Evolutionary conservation across 2,329 filamentous ascomycete genomes (phyloP).

Genomic region (Apiospora arundinis): DNA sequence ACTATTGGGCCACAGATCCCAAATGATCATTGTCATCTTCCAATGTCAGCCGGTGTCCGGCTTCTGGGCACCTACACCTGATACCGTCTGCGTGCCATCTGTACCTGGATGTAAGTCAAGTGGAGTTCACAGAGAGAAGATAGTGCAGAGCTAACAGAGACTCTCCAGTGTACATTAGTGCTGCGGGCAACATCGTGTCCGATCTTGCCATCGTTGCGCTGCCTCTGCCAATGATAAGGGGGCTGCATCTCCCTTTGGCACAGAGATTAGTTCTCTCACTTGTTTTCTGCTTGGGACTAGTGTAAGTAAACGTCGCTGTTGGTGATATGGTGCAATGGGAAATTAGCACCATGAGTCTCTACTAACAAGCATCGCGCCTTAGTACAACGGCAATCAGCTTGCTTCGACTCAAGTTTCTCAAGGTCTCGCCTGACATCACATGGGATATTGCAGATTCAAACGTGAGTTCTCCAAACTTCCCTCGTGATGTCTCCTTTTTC

Average conservation of each 20-base stretch:
- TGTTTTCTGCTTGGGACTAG: constrained; percentile 48
- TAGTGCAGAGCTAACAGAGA: background rate
- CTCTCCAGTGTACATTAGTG: constrained; percentile 36
- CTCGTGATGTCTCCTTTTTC: background rate
- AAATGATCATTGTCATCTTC: constrained; percentile 44
- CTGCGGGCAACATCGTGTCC: constrained; percentile 45
- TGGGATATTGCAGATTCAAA: constrained; percentile 44
- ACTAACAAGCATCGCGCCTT: background rate
- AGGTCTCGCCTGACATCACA: constrained; percentile 42
- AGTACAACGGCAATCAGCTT: constrained; percentile 47
- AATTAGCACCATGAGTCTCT: background rate
- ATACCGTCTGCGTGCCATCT: constrained; percentile 41
- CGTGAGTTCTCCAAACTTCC: background rate
- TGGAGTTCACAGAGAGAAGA: background rate
- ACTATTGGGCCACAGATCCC: constrained; percentile 28
- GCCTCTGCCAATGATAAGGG: constrained; percentile 43
- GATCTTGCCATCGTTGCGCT: constrained; percentile 45
- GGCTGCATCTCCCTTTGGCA: constrained; percentile 41
- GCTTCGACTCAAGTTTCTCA: constrained; percentile 46
- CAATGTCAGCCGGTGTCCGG: constrained; percentile 43
- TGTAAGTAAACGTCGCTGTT: constrained; percentile 36
- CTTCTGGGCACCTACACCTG: constrained; percentile 41
- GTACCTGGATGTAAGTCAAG: constrained; percentile 41
- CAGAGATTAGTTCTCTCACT: constrained; percentile 43
- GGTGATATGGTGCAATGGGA: background rate